Evolutionary conservation across 805 yeast genomes (phyloP), one percentile per base, ranked within the genome.

Genomic region (Hermanozyma aechmeae): DNA sequence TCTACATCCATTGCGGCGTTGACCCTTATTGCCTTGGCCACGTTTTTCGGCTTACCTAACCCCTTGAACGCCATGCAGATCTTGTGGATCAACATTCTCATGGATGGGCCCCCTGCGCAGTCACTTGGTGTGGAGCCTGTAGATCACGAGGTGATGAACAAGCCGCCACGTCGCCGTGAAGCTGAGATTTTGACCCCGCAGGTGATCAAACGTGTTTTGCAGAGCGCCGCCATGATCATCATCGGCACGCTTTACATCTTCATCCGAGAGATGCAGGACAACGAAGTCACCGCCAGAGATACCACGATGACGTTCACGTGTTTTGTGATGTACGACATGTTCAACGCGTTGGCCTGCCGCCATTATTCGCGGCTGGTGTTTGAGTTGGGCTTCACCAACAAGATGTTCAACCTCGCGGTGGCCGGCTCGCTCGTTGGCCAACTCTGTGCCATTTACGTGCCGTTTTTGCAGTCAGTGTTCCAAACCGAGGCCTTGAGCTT

Each of bases 71-170:
- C 98, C 16, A 89, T 89, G 98, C 97, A 92, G 64, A 92, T 89
- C 45, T 64, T 89, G 46, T 89, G 97, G 96, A 89, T 89, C 52
- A 89, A 89, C 53, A 92, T 89, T 38, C 68, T 89, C 33, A 89
- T 89, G 98, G 98, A 89, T 60, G 98, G 98, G 1, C 98, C 98
- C 8, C 98, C 98, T 4, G 97, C 97, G 2, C 98, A 89, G 60
- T 82, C 95, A 0, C 64, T 89, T 25, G 98, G 98, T 34, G 97
- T 92, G 18, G 98, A 89, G 58, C 94, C 96, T 1, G 97, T 89
- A 10, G 97, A 89, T 49, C 86, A 81, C 37, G 94, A 81, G 51
- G 95, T 89, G 22, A 87, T 89, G 96, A 75, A 71, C 38, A 82
- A 80, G 50, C 96, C 97, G n/a, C 98, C 98, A 30, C 76, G 99